phyloP scores from a whole-genome alignment of 2,329 filamentous ascomycete species.

The Celoporthe dispersa region DNA sequence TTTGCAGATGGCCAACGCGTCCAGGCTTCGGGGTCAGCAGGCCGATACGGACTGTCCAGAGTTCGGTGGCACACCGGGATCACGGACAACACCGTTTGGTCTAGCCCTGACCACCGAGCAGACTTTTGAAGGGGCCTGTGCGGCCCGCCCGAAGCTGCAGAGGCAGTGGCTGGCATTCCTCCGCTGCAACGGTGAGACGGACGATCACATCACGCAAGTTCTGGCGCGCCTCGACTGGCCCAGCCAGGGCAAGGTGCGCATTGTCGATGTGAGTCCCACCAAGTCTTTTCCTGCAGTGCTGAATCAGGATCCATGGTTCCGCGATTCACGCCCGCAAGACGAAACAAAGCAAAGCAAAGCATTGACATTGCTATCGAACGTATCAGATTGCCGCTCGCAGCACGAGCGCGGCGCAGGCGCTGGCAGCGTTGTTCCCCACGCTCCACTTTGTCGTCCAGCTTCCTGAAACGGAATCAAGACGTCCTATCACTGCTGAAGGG shows the following conservation, averaged over 20 bases:
- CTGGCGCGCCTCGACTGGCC: slow-evolving; percentile 37
- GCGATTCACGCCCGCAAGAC: too few species aligned
- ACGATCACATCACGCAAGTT: slow-evolving; percentile 34
- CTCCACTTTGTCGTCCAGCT: neutral
- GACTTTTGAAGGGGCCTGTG: slow-evolving; percentile 7
- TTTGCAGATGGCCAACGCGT: slow-evolving; percentile 39
- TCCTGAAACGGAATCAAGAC: neutral
- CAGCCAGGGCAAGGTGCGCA: slow-evolving; percentile 35
- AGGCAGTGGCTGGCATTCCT: slow-evolving; percentile 42
- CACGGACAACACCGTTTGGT: neutral
- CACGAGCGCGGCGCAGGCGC: neutral
- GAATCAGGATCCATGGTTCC: too few species aligned
- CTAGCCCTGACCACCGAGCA: neutral
- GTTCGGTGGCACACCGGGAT: neutral
- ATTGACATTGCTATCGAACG: too few species aligned
- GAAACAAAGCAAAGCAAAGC: too few species aligned
- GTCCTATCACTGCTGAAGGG: neutral
- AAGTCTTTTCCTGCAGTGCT: too few species aligned
- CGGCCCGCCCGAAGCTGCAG: slow-evolving; percentile 36
- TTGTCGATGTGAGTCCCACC: slow-evolving; percentile 37
- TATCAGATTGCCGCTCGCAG: neutral
- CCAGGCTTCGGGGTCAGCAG: slow-evolving; percentile 27
- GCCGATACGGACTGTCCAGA: neutral
- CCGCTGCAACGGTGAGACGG: slow-evolving; percentile 24
- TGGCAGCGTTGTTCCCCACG: neutral